These are phyloP conservation scores for Cytospora chrysosperma DNA, from an alignment of 2,329 filamentous ascomycete genomes.

Conservation along the genomic window DNA sequence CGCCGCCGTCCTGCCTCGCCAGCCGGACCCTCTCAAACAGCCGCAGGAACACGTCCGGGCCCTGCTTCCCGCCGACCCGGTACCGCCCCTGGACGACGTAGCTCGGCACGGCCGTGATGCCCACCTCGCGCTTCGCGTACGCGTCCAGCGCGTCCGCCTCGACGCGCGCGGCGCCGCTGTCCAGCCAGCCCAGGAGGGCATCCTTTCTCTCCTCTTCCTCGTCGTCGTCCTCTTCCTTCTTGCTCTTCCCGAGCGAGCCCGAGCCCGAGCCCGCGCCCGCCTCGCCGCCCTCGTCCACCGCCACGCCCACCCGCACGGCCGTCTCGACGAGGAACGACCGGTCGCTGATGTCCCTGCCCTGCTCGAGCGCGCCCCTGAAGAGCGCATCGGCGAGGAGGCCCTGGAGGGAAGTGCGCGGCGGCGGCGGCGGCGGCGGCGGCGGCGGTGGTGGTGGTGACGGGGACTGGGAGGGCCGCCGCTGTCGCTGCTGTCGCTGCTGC, in stretches of 20 bases:
- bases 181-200: constrained; percentile 29
- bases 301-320: constrained; percentile 34
- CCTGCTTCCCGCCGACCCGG: constrained; percentile 70
- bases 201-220: constrained; percentile 11
- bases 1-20: constrained; percentile 5
- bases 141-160: constrained; percentile 33
- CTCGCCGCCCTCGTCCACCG: constrained; percentile 7
- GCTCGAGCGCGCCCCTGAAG: constrained; percentile 43
- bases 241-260: too few species aligned
- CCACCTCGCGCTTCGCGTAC: constrained; percentile 31
- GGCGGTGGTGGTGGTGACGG: background rate
- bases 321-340: constrained; percentile 38
- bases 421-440: too few species aligned
- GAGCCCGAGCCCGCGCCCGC: too few species aligned
- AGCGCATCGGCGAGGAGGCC: constrained; percentile 41
- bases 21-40: constrained; percentile 60
- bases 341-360: constrained; percentile 43
- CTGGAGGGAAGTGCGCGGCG: background rate
- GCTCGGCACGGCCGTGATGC: constrained; percentile 67
- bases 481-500: background rate
- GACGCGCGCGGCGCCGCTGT: constrained; percentile 30
- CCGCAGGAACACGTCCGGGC: constrained; percentile 61
- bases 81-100: constrained; percentile 69
- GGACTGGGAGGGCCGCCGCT: too few species aligned
- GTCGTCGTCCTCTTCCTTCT: too few species aligned